Evolutionary conservation across 2,329 filamentous ascomycete species (phyloP), one percentile per base, ranked within the genome.

Genomic region (Xylariomycetidae sp.): DNA sequence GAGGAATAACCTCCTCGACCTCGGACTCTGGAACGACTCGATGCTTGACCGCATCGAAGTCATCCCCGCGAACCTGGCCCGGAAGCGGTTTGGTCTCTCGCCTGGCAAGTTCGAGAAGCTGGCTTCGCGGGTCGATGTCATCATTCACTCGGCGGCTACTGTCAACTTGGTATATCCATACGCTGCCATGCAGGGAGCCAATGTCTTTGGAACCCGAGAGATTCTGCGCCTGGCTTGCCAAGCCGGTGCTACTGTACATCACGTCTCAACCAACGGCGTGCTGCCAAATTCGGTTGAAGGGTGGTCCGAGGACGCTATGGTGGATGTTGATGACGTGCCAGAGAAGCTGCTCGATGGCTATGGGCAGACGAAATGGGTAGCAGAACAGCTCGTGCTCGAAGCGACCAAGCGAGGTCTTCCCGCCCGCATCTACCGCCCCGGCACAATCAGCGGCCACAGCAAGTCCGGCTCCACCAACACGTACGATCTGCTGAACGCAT

Each of bases 131-230:
- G 68, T 85, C 1, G 69, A 89, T 40, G 83, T 87, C 22, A 81
- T 90, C 36, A 68, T 89, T 2, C 85, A 90, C 52, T 80, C 83
- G 22, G 85, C 78, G 17, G 85, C 85, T 5, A 84, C 79, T 1
- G 85, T 90, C 50, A 87, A 87, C 52, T 64, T 90, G 30, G 82
- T 90, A 0, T 89, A 90, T 45, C 84, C 85, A 0, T 89, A 89
- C 45, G 85, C 84, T 25, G 81, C 83, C 0, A 64, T 90, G 44
- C 73, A 83, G 33, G 75, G 72, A 31, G 75, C 83, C 37, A 90
- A 90, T 46, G 80, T 90, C 3, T 76, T 76, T n/a, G 85, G 85
- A n/a, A 88, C 84, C 1, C 67, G 74, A 25, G 83, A 89, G 53
- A 74, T 89, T 24, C 59, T 90, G 32, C 79, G 84, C 26, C 65